Base-by-base conservation (phyloP, 1,139 yeast species). In the Kodamaea derodonti region DNA sequence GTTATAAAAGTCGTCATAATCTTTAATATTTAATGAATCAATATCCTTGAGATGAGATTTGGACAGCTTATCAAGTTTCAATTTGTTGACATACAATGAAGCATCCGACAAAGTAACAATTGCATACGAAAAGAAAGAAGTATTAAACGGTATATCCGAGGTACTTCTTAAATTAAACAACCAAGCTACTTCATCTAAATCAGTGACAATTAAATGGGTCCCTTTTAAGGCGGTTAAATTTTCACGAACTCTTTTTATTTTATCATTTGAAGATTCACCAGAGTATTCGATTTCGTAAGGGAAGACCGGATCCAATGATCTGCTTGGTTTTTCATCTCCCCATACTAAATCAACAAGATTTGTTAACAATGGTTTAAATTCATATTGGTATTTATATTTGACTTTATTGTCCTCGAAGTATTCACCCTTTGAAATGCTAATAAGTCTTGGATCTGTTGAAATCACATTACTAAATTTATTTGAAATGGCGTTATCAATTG, bases 131-230 rank as follows among this genome's bases (percentile, higher is more conserved):
- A 71, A 75, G 42, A 76, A 75, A 0, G 72, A 73, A 0, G 81
- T 80, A 36, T 67, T 61, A 45, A 58, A 75, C 2, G 71, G 70
- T 25, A 69, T 60, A 36, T 70, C 73, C 13, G 57, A 48, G 35
- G 69, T 74, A 14, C 69, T 54, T 33, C 81, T 57, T 33, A 75
- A 51, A 41, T 75, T 75, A 34, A 75, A 62, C 28, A 75, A 50
- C 80, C 80, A 75, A 1, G 80, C 79, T 34, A 75, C 57, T 33
- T 75, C 78, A 49, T 75, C 80, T 20, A 75, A 52, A 14, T 72
- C 69, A 9, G 69, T 60, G 3, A 72, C 55, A 4, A 75, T 46
- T 33, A 67, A 51, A 37, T 57, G 62, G 3, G 62, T 46, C 0
- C 56, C 56, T 7, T 46, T 45, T 2, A 36, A 30, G 2, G 43